Conservation (phyloP, 805 yeast species). For the Tetrapisispora phaffii region DNA sequence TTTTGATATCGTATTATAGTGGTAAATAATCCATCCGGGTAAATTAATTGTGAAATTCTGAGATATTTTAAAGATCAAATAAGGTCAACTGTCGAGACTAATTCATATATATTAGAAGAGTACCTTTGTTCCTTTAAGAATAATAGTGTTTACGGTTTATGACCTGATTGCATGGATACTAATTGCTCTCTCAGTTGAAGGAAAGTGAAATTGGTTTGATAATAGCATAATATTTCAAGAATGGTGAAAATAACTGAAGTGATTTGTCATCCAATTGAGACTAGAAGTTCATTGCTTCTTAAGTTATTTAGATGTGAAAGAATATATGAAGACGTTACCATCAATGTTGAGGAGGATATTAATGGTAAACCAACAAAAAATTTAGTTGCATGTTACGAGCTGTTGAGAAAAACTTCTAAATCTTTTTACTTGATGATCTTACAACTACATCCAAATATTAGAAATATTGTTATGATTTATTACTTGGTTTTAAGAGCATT, state of each 20-base stretch:
- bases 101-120: no score
- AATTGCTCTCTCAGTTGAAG: no score
- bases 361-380: constrained; percentile 21
- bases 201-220: no score
- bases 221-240: constrained; percentile 1
- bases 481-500: constrained; percentile 81
- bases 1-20: no score
- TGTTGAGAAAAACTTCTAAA: constrained; percentile 66
- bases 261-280: constrained; percentile 59
- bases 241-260: constrained; percentile 58
- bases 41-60: no score
- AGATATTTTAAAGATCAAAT: no score
- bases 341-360: constrained; percentile 35
- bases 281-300: constrained; percentile 56
- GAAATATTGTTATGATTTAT: constrained; percentile 73
- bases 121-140: no score
- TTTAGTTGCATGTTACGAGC: constrained; percentile 43
- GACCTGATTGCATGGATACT: no score
- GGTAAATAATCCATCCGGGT: no score
- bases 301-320: constrained; percentile 36
- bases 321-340: constrained; percentile 32
- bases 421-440: constrained; percentile 90
- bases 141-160: no score
- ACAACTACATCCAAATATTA: constrained; percentile 83
- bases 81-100: no score